Conservation (phyloP, 2,329 filamentous ascomycete genomes). For the Curvularia sp. region DNA sequence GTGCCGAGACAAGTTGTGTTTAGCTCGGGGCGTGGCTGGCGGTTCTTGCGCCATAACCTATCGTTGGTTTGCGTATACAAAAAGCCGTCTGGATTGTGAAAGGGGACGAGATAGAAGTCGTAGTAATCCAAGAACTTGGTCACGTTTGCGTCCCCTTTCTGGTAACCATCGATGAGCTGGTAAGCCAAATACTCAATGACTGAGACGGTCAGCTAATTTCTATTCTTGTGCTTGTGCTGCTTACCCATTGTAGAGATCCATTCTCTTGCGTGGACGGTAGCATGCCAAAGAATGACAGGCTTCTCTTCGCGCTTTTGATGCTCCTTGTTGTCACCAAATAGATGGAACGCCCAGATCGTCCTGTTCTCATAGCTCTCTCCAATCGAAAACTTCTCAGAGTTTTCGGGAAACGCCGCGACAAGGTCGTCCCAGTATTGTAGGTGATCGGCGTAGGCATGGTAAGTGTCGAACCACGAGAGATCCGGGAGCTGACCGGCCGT, state of each 20-base stretch:
- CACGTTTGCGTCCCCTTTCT: conserved; percentile 29
- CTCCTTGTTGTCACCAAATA: conserved; percentile 33
- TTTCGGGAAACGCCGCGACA: conserved; percentile 35
- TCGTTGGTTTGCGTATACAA: conserved; percentile 45
- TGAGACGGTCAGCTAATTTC: neutral
- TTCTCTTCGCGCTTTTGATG: conserved; percentile 26
- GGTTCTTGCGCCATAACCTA: conserved; percentile 48
- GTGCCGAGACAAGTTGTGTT: conserved; percentile 41
- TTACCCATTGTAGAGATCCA: conserved; percentile 23
- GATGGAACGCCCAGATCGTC: conserved; percentile 39
- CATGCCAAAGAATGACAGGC: conserved; percentile 45
- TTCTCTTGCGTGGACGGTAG: conserved; percentile 45
- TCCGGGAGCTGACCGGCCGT: conserved; percentile 43
- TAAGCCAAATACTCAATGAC: conserved; percentile 43
- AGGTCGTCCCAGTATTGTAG: conserved; percentile 41
- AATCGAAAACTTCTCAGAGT: conserved; percentile 37
- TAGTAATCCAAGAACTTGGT: conserved; percentile 42
- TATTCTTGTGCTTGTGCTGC: conserved; percentile 8
- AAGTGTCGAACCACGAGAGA: conserved; percentile 52
- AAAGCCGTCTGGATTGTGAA: conserved; percentile 46
- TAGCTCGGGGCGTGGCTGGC: conserved; percentile 38
- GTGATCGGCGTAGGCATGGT: conserved; percentile 43
- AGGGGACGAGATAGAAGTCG: conserved; percentile 45
- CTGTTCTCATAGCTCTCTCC: conserved; percentile 43
- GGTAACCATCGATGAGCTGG: conserved; percentile 41